Conservation (phyloP, 495 filamentous ascomycete species). For the Pseudomonodictys pantanalensis region DNA sequence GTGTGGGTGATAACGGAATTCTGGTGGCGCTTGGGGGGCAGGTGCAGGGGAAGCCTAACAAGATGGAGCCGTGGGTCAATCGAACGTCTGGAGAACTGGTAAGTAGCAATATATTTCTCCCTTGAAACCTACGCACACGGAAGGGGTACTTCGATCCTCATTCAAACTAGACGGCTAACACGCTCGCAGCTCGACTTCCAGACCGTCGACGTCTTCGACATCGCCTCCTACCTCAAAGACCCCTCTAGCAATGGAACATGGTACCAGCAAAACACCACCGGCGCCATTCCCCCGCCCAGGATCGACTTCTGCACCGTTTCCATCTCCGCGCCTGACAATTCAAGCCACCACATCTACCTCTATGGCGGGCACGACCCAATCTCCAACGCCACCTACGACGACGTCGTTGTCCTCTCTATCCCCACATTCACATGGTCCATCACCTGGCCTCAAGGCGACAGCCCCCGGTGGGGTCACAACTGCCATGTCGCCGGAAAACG, state of each 20-base stretch:
- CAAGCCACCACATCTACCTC: slow-evolving; percentile 21
- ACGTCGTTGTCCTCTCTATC: slow-evolving; percentile 71
- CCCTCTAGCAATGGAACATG: slow-evolving; percentile 19
- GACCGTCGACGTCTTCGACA: slow-evolving; percentile 28
- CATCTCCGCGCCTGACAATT: slow-evolving; percentile 20
- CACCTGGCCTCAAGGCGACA: slow-evolving; percentile 43
- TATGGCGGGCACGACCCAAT: slow-evolving; percentile 46
- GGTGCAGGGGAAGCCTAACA: slow-evolving; percentile 2
- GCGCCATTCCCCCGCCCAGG: slow-evolving; percentile 14
- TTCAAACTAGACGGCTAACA: too few species aligned
- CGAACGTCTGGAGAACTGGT: slow-evolving; percentile 2
- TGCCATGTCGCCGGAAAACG: slow-evolving; percentile 42
- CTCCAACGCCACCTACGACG: slow-evolving; percentile 50
- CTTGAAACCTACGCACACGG: too few species aligned
- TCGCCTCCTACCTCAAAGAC: slow-evolving; percentile 19
- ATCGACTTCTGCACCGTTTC: slow-evolving; percentile 16
- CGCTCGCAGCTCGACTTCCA: slow-evolving; percentile 15
- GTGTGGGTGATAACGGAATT: slow-evolving; percentile 20
- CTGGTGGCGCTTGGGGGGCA: slow-evolving; percentile 27
- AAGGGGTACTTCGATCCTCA: too few species aligned
- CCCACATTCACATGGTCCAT: slow-evolving; percentile 76
- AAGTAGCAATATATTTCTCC: not conserved
- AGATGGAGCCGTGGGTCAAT: not conserved
- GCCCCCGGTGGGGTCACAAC: slow-evolving; percentile 42
- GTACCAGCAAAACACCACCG: slow-evolving; percentile 16